Evolutionary conservation across 352 stramenopile genomes (phyloP).

Genomic region (Aphanomyces astaci): DNA sequence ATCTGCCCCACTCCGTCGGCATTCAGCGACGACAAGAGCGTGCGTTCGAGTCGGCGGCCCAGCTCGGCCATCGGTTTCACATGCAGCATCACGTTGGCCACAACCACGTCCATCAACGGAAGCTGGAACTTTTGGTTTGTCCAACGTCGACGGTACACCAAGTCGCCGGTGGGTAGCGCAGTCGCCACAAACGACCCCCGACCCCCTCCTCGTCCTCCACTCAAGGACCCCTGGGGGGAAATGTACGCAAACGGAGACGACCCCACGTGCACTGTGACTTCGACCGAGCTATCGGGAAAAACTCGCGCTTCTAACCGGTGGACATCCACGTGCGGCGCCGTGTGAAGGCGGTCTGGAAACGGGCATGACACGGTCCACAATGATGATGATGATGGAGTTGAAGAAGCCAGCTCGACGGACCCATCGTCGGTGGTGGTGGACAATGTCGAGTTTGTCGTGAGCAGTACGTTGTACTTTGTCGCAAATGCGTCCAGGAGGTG

Average conservation of each 20-base stretch:
- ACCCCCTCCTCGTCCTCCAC: slow-evolving; percentile 20
- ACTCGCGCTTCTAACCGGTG: slow-evolving; percentile 64
- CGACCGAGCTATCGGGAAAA: slow-evolving; percentile 39
- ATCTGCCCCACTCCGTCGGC: slow-evolving; percentile 68
- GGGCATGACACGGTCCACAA: slow-evolving; percentile 67
- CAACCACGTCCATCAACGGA: slow-evolving; percentile 75
- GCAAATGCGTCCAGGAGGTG: slow-evolving; percentile 83
- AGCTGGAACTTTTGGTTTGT: slow-evolving; percentile 63
- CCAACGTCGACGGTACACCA: slow-evolving; percentile 75
- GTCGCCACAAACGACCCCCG: slow-evolving; percentile 31
- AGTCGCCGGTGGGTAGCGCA: slow-evolving; percentile 58
- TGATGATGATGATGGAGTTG: slow-evolving; percentile 38
- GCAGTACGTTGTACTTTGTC: slow-evolving; percentile 51
- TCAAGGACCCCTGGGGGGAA: slow-evolving; percentile 33
- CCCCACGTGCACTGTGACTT: slow-evolving; percentile 66
- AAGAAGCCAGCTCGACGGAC: slow-evolving; percentile 36
- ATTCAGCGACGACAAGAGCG: slow-evolving; percentile 43
- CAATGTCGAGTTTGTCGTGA: slow-evolving; percentile 64
- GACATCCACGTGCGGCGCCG: slow-evolving; percentile 70
- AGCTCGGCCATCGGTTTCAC: slow-evolving; percentile 79
- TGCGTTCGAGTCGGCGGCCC: slow-evolving; percentile 69
- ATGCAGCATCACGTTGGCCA: slow-evolving; percentile 80
- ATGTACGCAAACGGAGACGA: slow-evolving; percentile 64
- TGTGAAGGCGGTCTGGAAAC: slow-evolving; percentile 78
- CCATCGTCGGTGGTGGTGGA: too few species aligned